A percentile compares a stretch with the other conserved stretches of the same genome.
These are phyloP conservation scores for Gracilaria domingensis DNA, from an alignment of 23 red algal species.

Conservation along the genomic window DNA sequence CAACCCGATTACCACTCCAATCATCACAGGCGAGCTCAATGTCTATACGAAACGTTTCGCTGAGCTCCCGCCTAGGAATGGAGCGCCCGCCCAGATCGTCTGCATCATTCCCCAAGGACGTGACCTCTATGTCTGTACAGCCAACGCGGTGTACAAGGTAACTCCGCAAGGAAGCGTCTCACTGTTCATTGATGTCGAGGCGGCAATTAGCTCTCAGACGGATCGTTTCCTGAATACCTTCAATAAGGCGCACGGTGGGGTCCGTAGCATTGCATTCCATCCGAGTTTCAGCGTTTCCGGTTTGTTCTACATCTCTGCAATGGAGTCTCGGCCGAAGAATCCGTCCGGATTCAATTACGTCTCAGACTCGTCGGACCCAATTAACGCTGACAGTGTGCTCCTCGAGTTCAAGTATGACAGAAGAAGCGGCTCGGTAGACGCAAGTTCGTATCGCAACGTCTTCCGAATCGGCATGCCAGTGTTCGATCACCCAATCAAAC, in stretches of 20 bases:
- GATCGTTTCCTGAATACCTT: conserved; percentile 10
- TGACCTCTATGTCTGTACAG: conserved; percentile 19
- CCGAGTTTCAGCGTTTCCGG: conserved; percentile 20
- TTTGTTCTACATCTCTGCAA: conserved; percentile 42
- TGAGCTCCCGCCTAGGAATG: conserved; percentile 1
- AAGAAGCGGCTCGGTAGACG: background rate
- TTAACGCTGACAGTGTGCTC: conserved; percentile 41
- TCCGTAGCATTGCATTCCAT: conserved; percentile 65
- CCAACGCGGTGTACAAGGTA: conserved; percentile 19
- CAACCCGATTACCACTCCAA: conserved; percentile 7
- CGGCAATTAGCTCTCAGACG: conserved; percentile 1
- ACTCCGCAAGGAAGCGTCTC: conserved; percentile 13
- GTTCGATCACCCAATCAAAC: conserved; percentile 64
- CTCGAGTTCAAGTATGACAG: conserved; percentile 45
- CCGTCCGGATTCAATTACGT: conserved; percentile 42
- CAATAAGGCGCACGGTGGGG: conserved; percentile 44
- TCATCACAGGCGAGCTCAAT: conserved; percentile 16
- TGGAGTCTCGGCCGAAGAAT: conserved; percentile 34
- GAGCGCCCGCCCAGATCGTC: conserved; percentile 10
- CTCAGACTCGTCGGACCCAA: conserved; percentile 27
- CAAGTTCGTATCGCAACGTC: conserved; percentile 26
- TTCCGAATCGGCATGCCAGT: conserved; percentile 56
- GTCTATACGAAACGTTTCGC: conserved; percentile 39
- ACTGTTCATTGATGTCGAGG: conserved; percentile 40
- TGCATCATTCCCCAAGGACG: background rate